Evolutionary conservation across 345 rosid genomes (phyloP).

Genomic region (Conringia planisiliqua): DNA sequence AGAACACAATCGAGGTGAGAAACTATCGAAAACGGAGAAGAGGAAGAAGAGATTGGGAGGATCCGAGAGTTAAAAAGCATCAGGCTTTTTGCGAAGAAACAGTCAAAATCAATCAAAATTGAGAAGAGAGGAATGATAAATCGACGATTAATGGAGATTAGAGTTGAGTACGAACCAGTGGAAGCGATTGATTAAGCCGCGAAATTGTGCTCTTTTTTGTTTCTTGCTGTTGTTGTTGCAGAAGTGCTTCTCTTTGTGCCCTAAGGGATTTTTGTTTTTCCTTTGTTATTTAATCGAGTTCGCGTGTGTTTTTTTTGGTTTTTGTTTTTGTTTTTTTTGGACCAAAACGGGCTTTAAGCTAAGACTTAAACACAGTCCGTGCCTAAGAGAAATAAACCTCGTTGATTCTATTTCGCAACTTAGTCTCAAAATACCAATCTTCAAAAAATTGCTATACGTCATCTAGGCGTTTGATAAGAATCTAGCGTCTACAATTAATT

Average conservation of each 20-base stretch:
- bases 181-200: conserved; percentile 26
- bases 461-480: too few relatives aligned
- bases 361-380: too few relatives aligned
- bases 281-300: background rate
- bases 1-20: background rate
- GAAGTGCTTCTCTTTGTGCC: conserved; percentile 21
- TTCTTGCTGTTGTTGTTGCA: background rate
- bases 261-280: conserved; percentile 19
- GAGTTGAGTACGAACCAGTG: conserved; percentile 29
- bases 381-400: too few relatives aligned
- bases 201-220: background rate
- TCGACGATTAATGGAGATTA: conserved; percentile 1
- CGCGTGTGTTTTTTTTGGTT: background rate
- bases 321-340: too few relatives aligned
- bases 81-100: background rate
- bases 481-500: too few relatives aligned
- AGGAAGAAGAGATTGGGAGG: background rate
- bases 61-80: background rate
- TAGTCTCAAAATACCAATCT: too few relatives aligned
- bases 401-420: too few relatives aligned
- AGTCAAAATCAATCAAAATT: conserved; percentile 10
- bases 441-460: too few relatives aligned
- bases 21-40: background rate
- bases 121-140: background rate
- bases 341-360: too few relatives aligned